Evolutionary conservation across 2,329 filamentous ascomycete genomes (phyloP), one percentile per base, ranked within the genome.

Genomic region (Fusarium clavum): DNA sequence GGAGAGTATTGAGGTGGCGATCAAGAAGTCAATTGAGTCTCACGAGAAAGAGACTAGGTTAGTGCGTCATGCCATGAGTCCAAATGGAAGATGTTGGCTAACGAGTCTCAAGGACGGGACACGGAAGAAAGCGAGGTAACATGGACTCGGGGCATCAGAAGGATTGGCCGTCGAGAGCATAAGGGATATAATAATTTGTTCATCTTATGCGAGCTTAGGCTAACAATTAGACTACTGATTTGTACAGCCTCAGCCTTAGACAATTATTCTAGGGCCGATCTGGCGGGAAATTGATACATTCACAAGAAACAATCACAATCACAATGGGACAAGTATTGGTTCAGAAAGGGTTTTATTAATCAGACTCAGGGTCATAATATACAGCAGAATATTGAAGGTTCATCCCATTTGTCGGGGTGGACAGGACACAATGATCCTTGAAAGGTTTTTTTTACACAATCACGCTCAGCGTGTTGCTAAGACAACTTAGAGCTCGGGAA

Each of bases 331-430:
- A 38, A 38, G 5, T n/a, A 38, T 38, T 32, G 27, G 2, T 48
- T 48, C 46, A 48, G 20, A 48, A 30, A 14, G 25, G 13, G 12
- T 57, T 57, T 49, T 38, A 61, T 72, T 70, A 67, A 74, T 63
- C 24, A 47, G 68, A 67, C 67, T 69, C 60, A 61, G 69, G 67
- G 72, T 73, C 70, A 69, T 73, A 75, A 74, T 75, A 58, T 75
- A 75, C 73, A 75, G 70, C 73, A 74, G 72, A 75, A 75, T 58
- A 69, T 66, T 72, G 58, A 64, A 72, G 44, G 61, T 61, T 71
- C 65, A 71, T 61, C 69, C 62, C 61, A 48, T 57, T 45, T 52
- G 49, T 52, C 49, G n/a, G 34, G 32, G 7, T 52, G 18, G 49
- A 52, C 60, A 48, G 48, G 55, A 61, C 41, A 32, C 44, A 45